Percentiles rank a stretch among this genome's conserved stretches.
phyloP scores from a whole-genome alignment of 768 basidiomycete species.

The Terana coerulea region DNA sequence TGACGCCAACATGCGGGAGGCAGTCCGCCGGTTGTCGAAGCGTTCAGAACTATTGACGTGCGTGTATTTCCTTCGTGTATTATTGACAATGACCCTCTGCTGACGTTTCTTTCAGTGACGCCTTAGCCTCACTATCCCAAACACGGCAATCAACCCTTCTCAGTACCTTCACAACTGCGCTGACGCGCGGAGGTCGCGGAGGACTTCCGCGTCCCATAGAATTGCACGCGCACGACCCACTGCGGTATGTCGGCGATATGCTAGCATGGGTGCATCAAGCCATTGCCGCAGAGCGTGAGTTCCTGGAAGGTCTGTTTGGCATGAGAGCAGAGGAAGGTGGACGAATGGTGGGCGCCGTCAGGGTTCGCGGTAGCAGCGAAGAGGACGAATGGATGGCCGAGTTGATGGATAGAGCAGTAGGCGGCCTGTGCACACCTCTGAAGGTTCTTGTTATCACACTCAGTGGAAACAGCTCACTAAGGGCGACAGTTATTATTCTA shows the following conservation, averaged over 20 bases:
- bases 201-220: slow-evolving; percentile 92
- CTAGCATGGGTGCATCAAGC: slow-evolving; percentile 97
- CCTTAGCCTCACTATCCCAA: slow-evolving; percentile 69
- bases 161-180: slow-evolving; percentile 77
- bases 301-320: slow-evolving; percentile 83
- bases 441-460: too few species aligned
- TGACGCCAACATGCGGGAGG: slow-evolving; percentile 58
- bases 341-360: slow-evolving; percentile 74
- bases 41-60: slow-evolving; percentile 79
- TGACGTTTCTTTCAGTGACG: slow-evolving; percentile 49
- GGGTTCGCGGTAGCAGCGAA: slow-evolving; percentile 48
- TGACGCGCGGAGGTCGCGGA: slow-evolving; percentile 84
- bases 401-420: slow-evolving; percentile 77
- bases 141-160: slow-evolving; percentile 80
- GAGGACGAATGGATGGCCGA: slow-evolving; percentile 79
- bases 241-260: slow-evolving; percentile 97
- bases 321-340: slow-evolving; percentile 44
- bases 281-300: slow-evolving; percentile 93
- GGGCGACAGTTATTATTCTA: slow-evolving; percentile 31
- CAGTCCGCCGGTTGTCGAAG: slow-evolving; percentile 66
- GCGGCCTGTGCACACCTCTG: slow-evolving; percentile 83
- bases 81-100: too few species aligned
- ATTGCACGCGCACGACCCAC: slow-evolving; percentile 95
- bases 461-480: neutral
- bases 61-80: slow-evolving; percentile 17